These are phyloP conservation scores for Aspergillus proliferans DNA, from an alignment of 2,329 filamentous ascomycete species.

Conservation along the genomic window DNA sequence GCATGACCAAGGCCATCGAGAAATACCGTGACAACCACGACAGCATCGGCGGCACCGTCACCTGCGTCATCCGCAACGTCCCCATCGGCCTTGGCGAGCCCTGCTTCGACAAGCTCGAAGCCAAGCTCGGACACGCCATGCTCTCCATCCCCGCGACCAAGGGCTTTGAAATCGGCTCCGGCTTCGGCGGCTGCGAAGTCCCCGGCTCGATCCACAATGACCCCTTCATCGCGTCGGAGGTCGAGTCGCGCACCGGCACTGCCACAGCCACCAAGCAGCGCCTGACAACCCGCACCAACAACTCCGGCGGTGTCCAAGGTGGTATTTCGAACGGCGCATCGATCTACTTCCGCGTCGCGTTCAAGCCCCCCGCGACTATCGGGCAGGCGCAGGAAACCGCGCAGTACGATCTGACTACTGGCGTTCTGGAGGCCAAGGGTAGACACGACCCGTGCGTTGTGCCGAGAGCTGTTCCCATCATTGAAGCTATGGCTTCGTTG, in stretches of 20 bases:
- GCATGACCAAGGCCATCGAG: slow-evolving; percentile 75
- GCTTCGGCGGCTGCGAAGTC: slow-evolving; percentile 80
- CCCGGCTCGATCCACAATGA: slow-evolving; percentile 91
- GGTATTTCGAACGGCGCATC: slow-evolving; percentile 90
- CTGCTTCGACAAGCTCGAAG: slow-evolving; percentile 92
- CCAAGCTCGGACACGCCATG: slow-evolving; percentile 86
- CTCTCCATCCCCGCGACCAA: slow-evolving; percentile 91
- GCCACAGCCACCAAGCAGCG: slow-evolving; percentile 40
- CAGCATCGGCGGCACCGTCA: slow-evolving; percentile 91
- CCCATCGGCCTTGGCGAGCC: slow-evolving; percentile 87
- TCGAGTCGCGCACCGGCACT: slow-evolving; percentile 11
- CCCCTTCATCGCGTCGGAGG: slow-evolving; percentile 59
- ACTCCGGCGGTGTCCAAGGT: slow-evolving; percentile 90
- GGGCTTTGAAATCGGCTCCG: slow-evolving; percentile 91
- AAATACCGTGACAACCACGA: slow-evolving; percentile 72
- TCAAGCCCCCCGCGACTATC: slow-evolving; percentile 94
- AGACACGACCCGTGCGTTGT: slow-evolving; percentile 92
- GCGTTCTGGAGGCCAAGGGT: slow-evolving; percentile 82
- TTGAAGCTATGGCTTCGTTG: slow-evolving; percentile 82
- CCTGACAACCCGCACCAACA: slow-evolving; percentile 85
- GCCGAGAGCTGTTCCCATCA: slow-evolving; percentile 65
- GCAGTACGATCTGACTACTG: slow-evolving; percentile 69
- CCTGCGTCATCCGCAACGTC: slow-evolving; percentile 81
- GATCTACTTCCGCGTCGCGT: slow-evolving; percentile 90
- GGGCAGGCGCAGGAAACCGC: slow-evolving; percentile 79